Conservation (phyloP, 371 early-diverging fungal genomes). For the Rhizopus delemar region DNA sequence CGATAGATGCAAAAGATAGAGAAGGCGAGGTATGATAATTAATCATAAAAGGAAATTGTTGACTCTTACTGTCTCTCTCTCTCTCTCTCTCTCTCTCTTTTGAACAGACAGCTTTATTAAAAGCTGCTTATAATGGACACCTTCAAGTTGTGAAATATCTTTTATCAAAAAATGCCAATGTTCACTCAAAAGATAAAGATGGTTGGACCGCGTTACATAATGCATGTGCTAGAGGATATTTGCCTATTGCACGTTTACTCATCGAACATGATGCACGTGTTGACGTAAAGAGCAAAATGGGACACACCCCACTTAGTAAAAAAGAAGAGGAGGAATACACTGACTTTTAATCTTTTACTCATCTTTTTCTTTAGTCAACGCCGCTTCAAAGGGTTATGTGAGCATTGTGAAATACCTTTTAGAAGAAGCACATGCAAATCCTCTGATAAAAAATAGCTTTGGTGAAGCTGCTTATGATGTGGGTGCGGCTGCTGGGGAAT, state of each 20-base stretch:
- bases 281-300: conserved; percentile 66
- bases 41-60: too few relatives aligned
- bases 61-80: too few relatives aligned
- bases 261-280: conserved; percentile 62
- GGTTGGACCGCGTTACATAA: conserved; percentile 90
- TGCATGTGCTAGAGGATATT: conserved; percentile 67
- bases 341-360: too few relatives aligned
- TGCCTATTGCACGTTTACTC: conserved; percentile 61
- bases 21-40: conserved; percentile 68
- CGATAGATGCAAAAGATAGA: conserved; percentile 67
- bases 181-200: conserved; percentile 70
- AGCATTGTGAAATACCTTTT: conserved; percentile 71
- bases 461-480: conserved; percentile 84
- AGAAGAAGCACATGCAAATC: conserved; percentile 62
- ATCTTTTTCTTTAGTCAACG: conserved; percentile 59
- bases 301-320: conserved; percentile 80
- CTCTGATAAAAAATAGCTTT: conserved; percentile 65
- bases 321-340: neutral
- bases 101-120: conserved; percentile 75
- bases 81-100: too few relatives aligned
- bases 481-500: conserved; percentile 65
- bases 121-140: conserved; percentile 77
- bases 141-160: conserved; percentile 64
- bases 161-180: conserved; percentile 63
- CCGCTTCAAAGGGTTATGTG: conserved; percentile 74